These are phyloP conservation scores for Apophysomyces variabilis DNA, from an alignment of 371 early-diverging fungal genomes.

Conservation along the genomic window DNA sequence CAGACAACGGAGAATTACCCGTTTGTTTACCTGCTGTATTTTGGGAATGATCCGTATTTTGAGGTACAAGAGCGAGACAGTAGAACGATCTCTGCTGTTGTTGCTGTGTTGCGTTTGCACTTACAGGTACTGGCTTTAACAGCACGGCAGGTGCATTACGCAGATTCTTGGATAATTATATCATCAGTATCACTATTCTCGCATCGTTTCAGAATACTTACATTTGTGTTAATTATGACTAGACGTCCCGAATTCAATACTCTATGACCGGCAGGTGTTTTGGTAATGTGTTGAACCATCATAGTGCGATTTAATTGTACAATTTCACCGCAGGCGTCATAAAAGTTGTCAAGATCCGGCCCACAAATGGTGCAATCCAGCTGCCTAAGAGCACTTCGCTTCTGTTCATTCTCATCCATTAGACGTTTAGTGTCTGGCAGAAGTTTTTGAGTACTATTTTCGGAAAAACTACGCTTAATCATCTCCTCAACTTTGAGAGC, in stretches of 20 bases:
- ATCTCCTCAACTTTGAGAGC: slow-evolving; percentile 98
- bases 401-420: slow-evolving; percentile 63
- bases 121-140: slow-evolving; percentile 50
- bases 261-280: slow-evolving; percentile 65
- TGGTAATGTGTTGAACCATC: slow-evolving; percentile 61
- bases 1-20: slow-evolving; percentile 2
- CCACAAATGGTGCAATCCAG: slow-evolving; percentile 88
- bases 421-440: slow-evolving; percentile 76
- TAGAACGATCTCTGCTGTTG: slow-evolving; percentile 54
- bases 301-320: slow-evolving; percentile 62
- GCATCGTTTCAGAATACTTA: slow-evolving; percentile 24
- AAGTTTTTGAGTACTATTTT: slow-evolving; percentile 80
- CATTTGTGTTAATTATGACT: slow-evolving; percentile 72
- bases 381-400: slow-evolving; percentile 60
- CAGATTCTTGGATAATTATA: slow-evolving; percentile 41
- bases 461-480: slow-evolving; percentile 98
- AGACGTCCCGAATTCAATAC: slow-evolving; percentile 73
- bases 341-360: slow-evolving; percentile 75
- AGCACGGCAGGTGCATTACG: slow-evolving; percentile 74
- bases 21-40: slow-evolving; percentile 10
- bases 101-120: slow-evolving; percentile 21
- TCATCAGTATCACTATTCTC: background rate
- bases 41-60: slow-evolving; percentile 23
- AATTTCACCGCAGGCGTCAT: slow-evolving; percentile 66
- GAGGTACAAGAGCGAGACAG: slow-evolving; percentile 48